Percentiles rank a stretch among this genome's conserved stretches.
phyloP scores from a whole-genome alignment of 1,284 basidiomycete species.

The Malassezia equina region DNA sequence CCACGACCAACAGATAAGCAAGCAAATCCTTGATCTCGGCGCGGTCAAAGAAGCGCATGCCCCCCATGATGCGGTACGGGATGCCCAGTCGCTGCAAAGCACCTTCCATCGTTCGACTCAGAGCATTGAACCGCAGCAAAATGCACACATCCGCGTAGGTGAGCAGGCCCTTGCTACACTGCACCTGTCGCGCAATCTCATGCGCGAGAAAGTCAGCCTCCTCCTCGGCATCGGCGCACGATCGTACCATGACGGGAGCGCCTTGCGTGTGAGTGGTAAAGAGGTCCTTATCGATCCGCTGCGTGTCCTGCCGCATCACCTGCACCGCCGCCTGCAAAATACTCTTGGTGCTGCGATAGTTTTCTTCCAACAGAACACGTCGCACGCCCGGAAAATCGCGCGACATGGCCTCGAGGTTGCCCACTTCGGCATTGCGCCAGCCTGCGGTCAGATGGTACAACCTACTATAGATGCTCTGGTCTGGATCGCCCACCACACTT shows the following conservation, averaged over 20 bases:
- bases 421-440: conserved; percentile 64
- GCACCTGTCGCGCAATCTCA: conserved; percentile 62
- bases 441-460: conserved; percentile 49
- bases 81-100: conserved; percentile 68
- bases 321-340: conserved; percentile 68
- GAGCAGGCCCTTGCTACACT: conserved; percentile 59
- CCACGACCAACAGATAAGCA: conserved; percentile 62
- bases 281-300: conserved; percentile 66
- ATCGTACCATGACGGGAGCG: conserved; percentile 51
- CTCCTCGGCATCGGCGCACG: conserved; percentile 19
- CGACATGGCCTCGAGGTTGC: conserved; percentile 37
- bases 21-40: conserved; percentile 67
- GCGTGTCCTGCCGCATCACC: conserved; percentile 69
- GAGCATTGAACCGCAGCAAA: conserved; percentile 61
- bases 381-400: conserved; percentile 37
- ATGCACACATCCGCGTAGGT: conserved; percentile 53
- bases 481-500: conserved; percentile 81
- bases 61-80: conserved; percentile 66
- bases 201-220: conserved; percentile 55
- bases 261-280: conserved; percentile 61
- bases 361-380: conserved; percentile 71
- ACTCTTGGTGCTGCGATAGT: conserved; percentile 72
- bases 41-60: conserved; percentile 78
- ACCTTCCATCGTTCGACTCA: conserved; percentile 68
- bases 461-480: conserved; percentile 68